Conservation (phyloP, 257 asterid genomes). For the Fraxinus quadrangulata region DNA sequence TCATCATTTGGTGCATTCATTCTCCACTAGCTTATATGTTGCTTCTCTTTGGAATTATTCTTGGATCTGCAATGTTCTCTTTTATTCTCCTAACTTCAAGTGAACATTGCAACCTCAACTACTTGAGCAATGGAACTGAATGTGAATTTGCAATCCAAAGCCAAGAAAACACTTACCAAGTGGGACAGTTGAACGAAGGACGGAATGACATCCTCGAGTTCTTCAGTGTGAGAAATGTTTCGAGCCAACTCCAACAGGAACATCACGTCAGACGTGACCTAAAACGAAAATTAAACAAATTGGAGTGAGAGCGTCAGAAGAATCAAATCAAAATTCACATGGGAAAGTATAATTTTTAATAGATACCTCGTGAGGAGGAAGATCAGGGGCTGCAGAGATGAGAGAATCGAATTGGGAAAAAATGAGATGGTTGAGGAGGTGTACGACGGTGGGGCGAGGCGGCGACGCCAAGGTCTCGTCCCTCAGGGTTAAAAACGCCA, state of each 20-base stretch:
- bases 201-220: conserved; percentile 35
- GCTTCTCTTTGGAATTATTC: neutral
- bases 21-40: neutral
- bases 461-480: conserved; percentile 66
- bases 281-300: conserved; percentile 19
- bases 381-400: conserved; percentile 52
- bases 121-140: neutral
- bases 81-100: neutral
- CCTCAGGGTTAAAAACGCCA: conserved; percentile 72
- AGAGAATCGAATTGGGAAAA: conserved; percentile 60
- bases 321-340: conserved; percentile 14
- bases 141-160: conserved; percentile 1
- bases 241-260: conserved; percentile 69
- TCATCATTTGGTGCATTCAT: neutral
- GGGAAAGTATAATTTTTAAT: neutral
- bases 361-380: conserved; percentile 72
- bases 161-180: conserved; percentile 39
- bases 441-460: conserved; percentile 37
- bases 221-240: conserved; percentile 34
- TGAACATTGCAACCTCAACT: conserved; percentile 9
- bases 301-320: neutral
- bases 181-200: conserved; percentile 38
- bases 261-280: conserved; percentile 72
- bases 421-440: conserved; percentile 53
- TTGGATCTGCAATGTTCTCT: neutral